A percentile compares a stretch with the other conserved stretches of the same genome.
phyloP scores from a whole-genome alignment of 2,329 filamentous ascomycete species.

The Paraphoma sp. region DNA sequence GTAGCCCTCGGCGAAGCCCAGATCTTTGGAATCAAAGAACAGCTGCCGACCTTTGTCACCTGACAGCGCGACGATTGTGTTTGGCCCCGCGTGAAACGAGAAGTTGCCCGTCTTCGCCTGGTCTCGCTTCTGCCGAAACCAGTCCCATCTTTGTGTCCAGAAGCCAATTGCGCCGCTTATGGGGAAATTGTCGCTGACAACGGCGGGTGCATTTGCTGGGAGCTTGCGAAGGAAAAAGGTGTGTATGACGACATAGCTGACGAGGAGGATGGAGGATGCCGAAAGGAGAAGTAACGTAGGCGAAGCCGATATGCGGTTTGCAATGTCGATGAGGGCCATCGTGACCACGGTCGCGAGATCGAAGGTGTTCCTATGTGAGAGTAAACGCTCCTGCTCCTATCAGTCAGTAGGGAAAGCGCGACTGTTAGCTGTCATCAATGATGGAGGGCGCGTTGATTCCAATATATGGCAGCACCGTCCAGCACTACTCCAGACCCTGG shows the following conservation, averaged over 20 bases:
- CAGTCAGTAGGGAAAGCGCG: not conserved
- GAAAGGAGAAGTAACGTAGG: conserved; percentile 16
- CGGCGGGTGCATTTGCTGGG: conserved; percentile 27
- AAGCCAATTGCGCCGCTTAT: conserved; percentile 55
- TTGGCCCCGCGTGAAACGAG: conserved; percentile 56
- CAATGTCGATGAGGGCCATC: conserved; percentile 16
- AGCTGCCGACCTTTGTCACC: conserved; percentile 52
- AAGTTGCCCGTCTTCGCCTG: conserved; percentile 53
- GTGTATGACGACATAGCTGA: conserved; percentile 15
- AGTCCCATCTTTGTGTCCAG: conserved; percentile 57
- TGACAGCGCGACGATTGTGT: conserved; percentile 54
- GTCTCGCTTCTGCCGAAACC: conserved; percentile 45
- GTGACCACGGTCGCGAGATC: not conserved
- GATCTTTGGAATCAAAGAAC: conserved; percentile 55
- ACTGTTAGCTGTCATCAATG: not conserved
- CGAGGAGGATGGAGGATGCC: conserved; percentile 12
- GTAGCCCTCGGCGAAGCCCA: conserved; percentile 54
- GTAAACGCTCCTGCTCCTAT: not conserved
- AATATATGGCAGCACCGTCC: not conserved
- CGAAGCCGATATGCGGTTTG: conserved; percentile 7
- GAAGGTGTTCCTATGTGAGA: not conserved
- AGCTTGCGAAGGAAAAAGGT: conserved; percentile 25
- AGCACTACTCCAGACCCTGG: not conserved
- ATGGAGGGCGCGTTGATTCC: not conserved
- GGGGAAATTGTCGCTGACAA: conserved; percentile 41